Conservation (phyloP, 495 filamentous ascomycete species). For the Copromyces sp. region DNA sequence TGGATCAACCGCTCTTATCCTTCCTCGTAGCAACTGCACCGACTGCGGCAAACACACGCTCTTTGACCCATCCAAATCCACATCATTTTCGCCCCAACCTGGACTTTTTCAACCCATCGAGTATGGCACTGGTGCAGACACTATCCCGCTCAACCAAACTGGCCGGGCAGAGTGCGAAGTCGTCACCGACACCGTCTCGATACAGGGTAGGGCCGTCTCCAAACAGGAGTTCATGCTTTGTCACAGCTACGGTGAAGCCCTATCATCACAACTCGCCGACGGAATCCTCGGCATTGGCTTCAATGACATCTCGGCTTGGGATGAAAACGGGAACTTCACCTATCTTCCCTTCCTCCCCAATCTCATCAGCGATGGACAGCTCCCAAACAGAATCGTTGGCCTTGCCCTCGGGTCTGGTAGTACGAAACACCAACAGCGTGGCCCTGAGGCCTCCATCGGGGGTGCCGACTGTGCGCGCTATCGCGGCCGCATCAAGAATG, state of each 20-base stretch:
- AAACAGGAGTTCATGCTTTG: slow-evolving; percentile 16
- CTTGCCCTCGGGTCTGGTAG: slow-evolving; percentile 12
- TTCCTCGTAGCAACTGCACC: slow-evolving; percentile 16
- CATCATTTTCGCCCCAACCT: slow-evolving; percentile 9
- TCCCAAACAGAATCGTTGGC: slow-evolving; percentile 13
- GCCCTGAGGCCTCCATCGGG: slow-evolving; percentile 25
- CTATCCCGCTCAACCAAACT: background rate
- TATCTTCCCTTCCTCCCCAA: slow-evolving; percentile 1
- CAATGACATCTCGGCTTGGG: background rate
- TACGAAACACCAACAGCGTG: slow-evolving; percentile 1
- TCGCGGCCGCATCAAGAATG: slow-evolving; percentile 8
- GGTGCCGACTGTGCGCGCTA: slow-evolving; percentile 20
- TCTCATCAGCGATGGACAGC: slow-evolving; percentile 9
- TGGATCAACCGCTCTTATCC: slow-evolving; percentile 11
- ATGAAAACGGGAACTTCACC: background rate
- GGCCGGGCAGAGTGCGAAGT: slow-evolving; percentile 16
- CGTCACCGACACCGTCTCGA: slow-evolving; percentile 17
- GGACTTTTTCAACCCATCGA: background rate
- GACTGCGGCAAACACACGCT: slow-evolving; percentile 7
- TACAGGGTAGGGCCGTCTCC: slow-evolving; percentile 10
- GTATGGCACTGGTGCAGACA: slow-evolving; percentile 15
- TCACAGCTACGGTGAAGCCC: slow-evolving; percentile 12
- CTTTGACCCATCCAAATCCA: slow-evolving; percentile 10
- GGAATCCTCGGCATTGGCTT: slow-evolving; percentile 25
- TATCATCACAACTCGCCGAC: slow-evolving; percentile 17